These are phyloP conservation scores for Tagetes patula DNA, from an alignment of 129 eudicot genomes.

Conservation along the genomic window DNA sequence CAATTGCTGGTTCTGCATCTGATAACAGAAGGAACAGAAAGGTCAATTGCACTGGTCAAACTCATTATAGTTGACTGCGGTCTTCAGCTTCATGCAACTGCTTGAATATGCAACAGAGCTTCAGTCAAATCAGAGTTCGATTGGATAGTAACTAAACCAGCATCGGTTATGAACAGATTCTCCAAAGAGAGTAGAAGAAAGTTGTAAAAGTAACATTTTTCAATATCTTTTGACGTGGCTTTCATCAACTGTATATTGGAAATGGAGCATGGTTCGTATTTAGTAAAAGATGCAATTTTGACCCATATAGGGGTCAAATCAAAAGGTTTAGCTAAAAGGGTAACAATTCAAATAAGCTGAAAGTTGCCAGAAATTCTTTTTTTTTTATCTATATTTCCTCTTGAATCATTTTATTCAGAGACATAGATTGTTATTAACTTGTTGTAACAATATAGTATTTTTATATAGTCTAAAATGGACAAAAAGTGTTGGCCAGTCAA, in stretches of 20 bases:
- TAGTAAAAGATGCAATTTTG: slow-evolving; percentile 1
- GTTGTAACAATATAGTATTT: not conserved
- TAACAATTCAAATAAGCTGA: not conserved
- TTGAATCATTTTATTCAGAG: not conserved
- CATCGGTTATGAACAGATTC: slow-evolving; percentile 1
- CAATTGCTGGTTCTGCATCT: slow-evolving; percentile 33
- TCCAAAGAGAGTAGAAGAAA: not conserved
- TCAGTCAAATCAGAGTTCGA: not conserved
- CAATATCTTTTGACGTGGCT: not conserved
- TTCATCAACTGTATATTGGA: slow-evolving; percentile 1
- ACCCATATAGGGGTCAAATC: slow-evolving; percentile 5
- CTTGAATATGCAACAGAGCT: not conserved
- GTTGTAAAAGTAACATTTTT: slow-evolving; percentile 9
- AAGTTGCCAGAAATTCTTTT: not conserved
- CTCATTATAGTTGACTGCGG: not conserved
- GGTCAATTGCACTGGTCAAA: slow-evolving; percentile 1
- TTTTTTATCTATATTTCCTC: not conserved
- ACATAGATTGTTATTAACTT: not conserved
- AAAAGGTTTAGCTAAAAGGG: not conserved
- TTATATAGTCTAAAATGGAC: not conserved
- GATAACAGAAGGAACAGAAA: slow-evolving; percentile 17
- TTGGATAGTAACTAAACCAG: slow-evolving; percentile 1
- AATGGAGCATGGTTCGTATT: not conserved
- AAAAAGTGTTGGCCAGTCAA: not conserved
- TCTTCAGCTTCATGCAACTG: not conserved